Base-by-base conservation (phyloP, 116 monocot genomes). In the Papilionanthe hybrid region DNA sequence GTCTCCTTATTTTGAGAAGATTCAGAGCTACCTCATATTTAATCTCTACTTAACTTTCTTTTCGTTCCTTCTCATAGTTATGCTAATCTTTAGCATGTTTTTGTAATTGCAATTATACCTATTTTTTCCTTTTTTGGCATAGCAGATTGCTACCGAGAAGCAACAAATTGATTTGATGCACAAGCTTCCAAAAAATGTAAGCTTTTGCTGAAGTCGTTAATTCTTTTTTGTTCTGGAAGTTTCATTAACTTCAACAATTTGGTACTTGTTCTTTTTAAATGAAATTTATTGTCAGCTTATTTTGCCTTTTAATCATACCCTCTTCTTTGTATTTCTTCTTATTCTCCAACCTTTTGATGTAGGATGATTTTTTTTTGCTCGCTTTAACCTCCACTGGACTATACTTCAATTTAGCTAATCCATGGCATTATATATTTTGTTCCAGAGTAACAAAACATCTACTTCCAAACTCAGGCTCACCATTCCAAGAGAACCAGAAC, bases 401-500 rank as follows among this genome's bases (percentile, higher is more conserved):
- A 60, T 1, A 23, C 60, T 23, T 60, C 32, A 32, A 69, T n/a
- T 69, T 69, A 7, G 32, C 4, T 69, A 25, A 69, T 28, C 27
- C 23, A 69, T 69, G 1, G 30, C 23, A 32, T 28, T 69, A 28
- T 69, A 30, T 69, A 12, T 69, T 30, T 69, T 72, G 43, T 68
- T 81, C n/a, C 81, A 94, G 92, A 84, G 79, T 56, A 89, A 47
- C 44, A 77, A 72, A 42, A 63, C 48, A 47, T 20, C 28, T 81
- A 30, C 69, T 56, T 78, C 81, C 68, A 96, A 83, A 78, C 79
- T 82, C 53, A 96, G 86, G 80, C 55, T 93, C 28, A 96, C 96
- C 44, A 85, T 96, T 83, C 96, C 96, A 5, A 90, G 86, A 82
- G 89, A 92, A 76, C 93, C 93, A 69, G 85, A 89, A 32, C 82